Evolutionary conservation across 352 stramenopile genomes (phyloP), one percentile per base, ranked within the genome.

Genomic region (Phytophthora litchii): DNA sequence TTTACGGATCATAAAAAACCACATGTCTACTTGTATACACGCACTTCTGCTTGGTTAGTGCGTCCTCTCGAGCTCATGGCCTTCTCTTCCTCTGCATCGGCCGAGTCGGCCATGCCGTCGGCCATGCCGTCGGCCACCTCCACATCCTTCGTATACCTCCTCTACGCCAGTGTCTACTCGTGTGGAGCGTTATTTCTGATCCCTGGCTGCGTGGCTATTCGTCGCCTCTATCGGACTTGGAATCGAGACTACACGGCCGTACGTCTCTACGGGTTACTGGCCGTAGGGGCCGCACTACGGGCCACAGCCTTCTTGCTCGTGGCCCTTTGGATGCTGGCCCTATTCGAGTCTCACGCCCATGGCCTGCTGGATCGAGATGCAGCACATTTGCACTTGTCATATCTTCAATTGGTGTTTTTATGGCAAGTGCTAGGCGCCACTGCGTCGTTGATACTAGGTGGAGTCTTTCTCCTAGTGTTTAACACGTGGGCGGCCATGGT

Each of bases 401-500:
- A 88, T 53, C 63, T 84, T 29, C 60, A 86, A 53, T 35, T 88
- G 45, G 73, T 88, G 21, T 79, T 80, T 23, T 40, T 76, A 29
- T 88, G 78, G 78, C 73, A 88, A 31, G 47, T 72, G 7, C 59
- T 88, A 16, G 67, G 76, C 17, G 74, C 80, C 52, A 44, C 77
- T 9, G 72, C 60, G 9, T 76, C 78, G 1, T 54, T 81, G 12
- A 67, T 76, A 31, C 64, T 88, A 16, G 69, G 72, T 35, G 61
- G 71, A 21, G 76, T 86, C 19, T 84, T 88, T 54, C 54, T 88
- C 29, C 46, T 88, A 21, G 67, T 88, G 29, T 84, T 88, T 55
- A 86, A 84, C 44, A 88, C 78, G 34, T 88, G 78, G 76, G 78
- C 78, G 3, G 61, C 71, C 41, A 88, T 88, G 75, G 75, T 88